Evolutionary conservation across 2,329 filamentous ascomycete species (phyloP).

Genomic region (Fusarium stilboides): DNA sequence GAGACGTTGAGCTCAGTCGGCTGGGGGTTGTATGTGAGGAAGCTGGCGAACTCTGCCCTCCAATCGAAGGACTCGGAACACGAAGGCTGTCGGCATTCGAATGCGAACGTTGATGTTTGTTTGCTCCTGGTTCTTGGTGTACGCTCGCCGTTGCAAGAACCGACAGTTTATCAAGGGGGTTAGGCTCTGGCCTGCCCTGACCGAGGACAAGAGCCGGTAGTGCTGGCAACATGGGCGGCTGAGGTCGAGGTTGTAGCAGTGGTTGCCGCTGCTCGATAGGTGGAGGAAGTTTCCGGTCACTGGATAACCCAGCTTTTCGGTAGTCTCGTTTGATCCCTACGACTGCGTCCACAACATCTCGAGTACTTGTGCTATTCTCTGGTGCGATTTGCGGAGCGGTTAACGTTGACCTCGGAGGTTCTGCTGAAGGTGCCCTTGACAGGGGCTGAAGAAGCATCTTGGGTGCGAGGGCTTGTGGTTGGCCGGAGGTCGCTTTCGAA

Average conservation of each 20-base stretch:
- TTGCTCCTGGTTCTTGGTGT: conserved; percentile 48
- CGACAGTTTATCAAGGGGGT: conserved; percentile 55
- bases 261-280: conserved; percentile 42
- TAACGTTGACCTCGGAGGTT: conserved; percentile 35
- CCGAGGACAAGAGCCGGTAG: conserved; percentile 48
- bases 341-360: conserved; percentile 48
- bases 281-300: conserved; percentile 19
- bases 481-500: conserved; percentile 31
- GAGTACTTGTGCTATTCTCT: conserved; percentile 44
- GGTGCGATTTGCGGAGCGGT: conserved; percentile 22
- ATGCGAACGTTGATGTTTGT: conserved; percentile 42
- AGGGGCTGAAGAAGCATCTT: conserved; percentile 44
- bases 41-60: conserved; percentile 42
- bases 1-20: conserved; percentile 46
- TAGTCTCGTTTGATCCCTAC: conserved; percentile 48
- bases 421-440: conserved; percentile 39
- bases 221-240: conserved; percentile 34
- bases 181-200: conserved; percentile 41
- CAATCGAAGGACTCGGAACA: conserved; percentile 43
- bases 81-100: conserved; percentile 44
- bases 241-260: conserved; percentile 44
- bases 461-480: conserved; percentile 23
- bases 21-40: conserved; percentile 44
- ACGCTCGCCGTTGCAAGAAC: conserved; percentile 58
- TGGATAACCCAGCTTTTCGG: conserved; percentile 26